Conservation (phyloP, 2,329 filamentous ascomycete species). For the Aspergillus aculeatinus region DNA sequence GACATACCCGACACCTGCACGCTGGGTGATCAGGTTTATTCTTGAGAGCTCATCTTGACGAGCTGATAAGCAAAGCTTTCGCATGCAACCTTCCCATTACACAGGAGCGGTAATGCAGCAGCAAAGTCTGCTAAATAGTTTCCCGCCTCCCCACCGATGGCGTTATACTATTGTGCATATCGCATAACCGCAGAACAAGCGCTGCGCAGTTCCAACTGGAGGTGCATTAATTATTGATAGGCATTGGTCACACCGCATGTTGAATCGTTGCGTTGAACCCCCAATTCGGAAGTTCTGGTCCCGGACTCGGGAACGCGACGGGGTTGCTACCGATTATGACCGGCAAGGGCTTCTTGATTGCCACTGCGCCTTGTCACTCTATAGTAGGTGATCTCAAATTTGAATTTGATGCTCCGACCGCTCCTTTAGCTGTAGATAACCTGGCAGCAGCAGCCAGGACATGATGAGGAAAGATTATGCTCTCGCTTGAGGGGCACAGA, state of each 20-base stretch:
- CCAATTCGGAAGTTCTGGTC: neutral
- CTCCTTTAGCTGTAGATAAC: neutral
- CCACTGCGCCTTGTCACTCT: neutral
- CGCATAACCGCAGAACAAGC: neutral
- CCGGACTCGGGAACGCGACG: neutral
- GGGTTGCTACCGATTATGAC: neutral
- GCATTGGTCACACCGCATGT: constrained; percentile 3
- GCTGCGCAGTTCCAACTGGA: neutral
- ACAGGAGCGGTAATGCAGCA: constrained; percentile 11
- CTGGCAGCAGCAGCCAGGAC: neutral
- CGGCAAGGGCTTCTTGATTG: neutral
- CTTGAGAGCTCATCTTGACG: constrained; percentile 12
- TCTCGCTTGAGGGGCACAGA: neutral
- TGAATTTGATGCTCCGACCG: neutral
- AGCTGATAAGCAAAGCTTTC: neutral
- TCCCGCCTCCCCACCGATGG: neutral
- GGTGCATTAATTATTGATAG: neutral
- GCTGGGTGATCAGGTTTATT: constrained; percentile 17
- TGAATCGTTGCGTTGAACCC: neutral
- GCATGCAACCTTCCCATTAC: constrained; percentile 4
- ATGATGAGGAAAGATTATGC: neutral
- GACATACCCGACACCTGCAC: constrained; percentile 16
- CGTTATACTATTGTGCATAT: neutral
- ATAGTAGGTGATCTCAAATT: neutral
- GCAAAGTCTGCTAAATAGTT: neutral